These are phyloP conservation scores for Tylopilus sp. DNA, from an alignment of 1,284 basidiomycete species.

Conservation along the genomic window DNA sequence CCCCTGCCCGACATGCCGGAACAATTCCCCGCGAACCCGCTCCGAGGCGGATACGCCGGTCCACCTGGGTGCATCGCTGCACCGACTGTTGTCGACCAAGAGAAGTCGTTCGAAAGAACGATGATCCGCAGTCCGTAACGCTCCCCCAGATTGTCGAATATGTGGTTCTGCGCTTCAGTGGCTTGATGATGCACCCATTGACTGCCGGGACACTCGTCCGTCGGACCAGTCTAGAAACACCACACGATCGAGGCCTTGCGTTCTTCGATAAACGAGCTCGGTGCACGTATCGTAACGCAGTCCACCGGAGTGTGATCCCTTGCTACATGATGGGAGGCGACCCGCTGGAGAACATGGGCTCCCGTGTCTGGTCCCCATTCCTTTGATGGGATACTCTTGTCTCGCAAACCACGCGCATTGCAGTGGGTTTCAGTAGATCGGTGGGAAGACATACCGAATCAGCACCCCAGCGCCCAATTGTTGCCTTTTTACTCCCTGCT, in stretches of 20 bases:
- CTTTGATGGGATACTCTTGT: too few species aligned
- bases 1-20: slow-evolving; percentile 1
- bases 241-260: slow-evolving; percentile 79
- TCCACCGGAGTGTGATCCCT: too few species aligned
- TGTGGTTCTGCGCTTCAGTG: slow-evolving; percentile 87
- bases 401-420: too few species aligned
- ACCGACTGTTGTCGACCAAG: slow-evolving; percentile 75
- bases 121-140: slow-evolving; percentile 78
- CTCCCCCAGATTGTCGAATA: slow-evolving; percentile 81
- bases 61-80: slow-evolving; percentile 68
- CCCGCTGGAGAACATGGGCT: too few species aligned
- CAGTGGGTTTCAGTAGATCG: too few species aligned
- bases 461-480: too few species aligned
- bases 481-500: too few species aligned
- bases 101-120: slow-evolving; percentile 80
- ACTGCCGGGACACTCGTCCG: slow-evolving; percentile 47
- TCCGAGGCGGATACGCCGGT: slow-evolving; percentile 50
- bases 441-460: too few species aligned
- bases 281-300: slow-evolving; percentile 85
- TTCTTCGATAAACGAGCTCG: slow-evolving; percentile 80
- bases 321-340: too few species aligned
- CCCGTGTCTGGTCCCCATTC: too few species aligned
- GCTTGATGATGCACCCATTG: slow-evolving; percentile 83
- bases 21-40: slow-evolving; percentile 14
- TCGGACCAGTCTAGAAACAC: slow-evolving; percentile 70